Evolutionary conservation across 805 yeast genomes (phyloP), one percentile per base, ranked within the genome.

Genomic region (Suhomyces sp.): DNA sequence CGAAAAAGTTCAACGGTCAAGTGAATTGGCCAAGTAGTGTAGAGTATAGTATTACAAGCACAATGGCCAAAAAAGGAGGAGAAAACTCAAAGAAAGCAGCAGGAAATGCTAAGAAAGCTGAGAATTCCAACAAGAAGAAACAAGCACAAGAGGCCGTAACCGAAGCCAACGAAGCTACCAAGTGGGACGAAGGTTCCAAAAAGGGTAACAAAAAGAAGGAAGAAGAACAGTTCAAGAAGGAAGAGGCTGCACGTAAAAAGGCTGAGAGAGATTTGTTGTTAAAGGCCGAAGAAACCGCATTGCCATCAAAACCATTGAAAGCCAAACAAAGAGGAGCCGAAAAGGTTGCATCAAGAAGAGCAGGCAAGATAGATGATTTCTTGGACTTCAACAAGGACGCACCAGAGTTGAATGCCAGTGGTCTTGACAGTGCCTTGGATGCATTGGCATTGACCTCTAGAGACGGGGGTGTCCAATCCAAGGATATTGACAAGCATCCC

Each of bases 401-500:
- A 21, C 71, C 79, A 6, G 80, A 81, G 40, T 81, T 87, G 63
- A 77, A 76, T 60, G 96, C 96, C 5, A 75, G 83, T 51, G 92
- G 92, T 63, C 76, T 89, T 44, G 96, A 89, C 57, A 81, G 81
- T 61, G 94, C 93, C 2, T 72, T 89, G 55, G 89, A 87, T 49
- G 96, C 96, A 3, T 76, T 89, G 62, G 78, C 88, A 4, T 75
- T 89, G 67, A 79, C 91, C 10, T 72, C 75, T 21, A 80, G 74
- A 44, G 81, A 76, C 49, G 81, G 77, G 25, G 86, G 82, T 48
- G 85, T 85, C 29, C 68, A 73, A 41, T 71, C 71, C 54, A 84
- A 84, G 62, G 89, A 83, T 48, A 75, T 89, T 48, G 96, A 89
- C 54, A 83, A 90, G 67, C 96, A 89, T 60, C 96, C 96, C 8